Conservation (phyloP, 169 alveolate genomes). For the Cryptosporidium felis region DNA sequence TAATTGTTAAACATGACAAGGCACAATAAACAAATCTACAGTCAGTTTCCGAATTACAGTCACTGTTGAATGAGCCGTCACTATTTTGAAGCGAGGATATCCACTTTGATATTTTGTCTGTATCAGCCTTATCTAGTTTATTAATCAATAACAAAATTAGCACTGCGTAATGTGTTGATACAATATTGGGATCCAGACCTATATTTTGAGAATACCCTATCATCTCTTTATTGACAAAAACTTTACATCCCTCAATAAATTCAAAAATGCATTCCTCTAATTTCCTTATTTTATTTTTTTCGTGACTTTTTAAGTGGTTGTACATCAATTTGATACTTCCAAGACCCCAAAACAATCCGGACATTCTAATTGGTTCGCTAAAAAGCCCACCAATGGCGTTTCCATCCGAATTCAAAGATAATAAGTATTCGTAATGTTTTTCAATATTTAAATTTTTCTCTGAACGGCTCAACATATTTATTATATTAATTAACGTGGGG, state of each 20-base stretch:
- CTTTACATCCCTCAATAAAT: constrained; percentile 29
- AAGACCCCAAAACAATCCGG: constrained; percentile 53
- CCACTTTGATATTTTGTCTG: constrained; percentile 81
- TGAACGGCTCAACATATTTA: neutral
- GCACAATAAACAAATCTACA: constrained; percentile 93
- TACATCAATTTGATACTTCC: constrained; percentile 31
- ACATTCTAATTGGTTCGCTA: constrained; percentile 15
- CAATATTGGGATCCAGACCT: constrained; percentile 85
- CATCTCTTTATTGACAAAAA: constrained; percentile 28
- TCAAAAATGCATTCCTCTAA: constrained; percentile 8
- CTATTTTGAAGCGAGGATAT: constrained; percentile 85
- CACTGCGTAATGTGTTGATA: constrained; percentile 88
- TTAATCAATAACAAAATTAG: constrained; percentile 82
- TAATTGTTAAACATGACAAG: constrained; percentile 85
- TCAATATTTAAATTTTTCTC: neutral
- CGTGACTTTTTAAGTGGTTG: neutral
- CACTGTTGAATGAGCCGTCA: constrained; percentile 95
- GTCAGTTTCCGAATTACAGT: constrained; percentile 93
- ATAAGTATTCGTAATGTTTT: constrained; percentile 22
- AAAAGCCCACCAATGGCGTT: neutral
- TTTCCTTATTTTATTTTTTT: neutral
- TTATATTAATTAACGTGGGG: too few species aligned
- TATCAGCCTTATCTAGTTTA: constrained; percentile 78
- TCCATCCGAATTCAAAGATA: neutral
- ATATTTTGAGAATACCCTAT: constrained; percentile 73